Evolutionary conservation across 352 stramenopile species (phyloP), one percentile per base, ranked within the genome.

Genomic region (Blastocystis sp.): DNA sequence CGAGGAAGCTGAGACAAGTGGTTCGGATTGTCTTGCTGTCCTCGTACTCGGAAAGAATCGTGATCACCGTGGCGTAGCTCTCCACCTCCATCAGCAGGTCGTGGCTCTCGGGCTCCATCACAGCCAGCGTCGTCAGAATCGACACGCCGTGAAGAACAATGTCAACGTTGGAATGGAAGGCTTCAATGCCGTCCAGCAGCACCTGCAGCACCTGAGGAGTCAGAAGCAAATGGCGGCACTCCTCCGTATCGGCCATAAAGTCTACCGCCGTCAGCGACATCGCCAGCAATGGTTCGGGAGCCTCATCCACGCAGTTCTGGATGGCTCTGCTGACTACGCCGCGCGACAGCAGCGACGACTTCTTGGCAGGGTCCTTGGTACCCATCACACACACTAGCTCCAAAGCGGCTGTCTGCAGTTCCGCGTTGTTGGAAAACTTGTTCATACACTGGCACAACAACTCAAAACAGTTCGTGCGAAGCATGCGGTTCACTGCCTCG

Each of bases 381-480:
- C 44, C 69, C 40, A 81, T 61, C 48, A 81, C 46, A 44, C 69
- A 81, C 18, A 81, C 44, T 21, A 81, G 53, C 53, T 63, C 40
- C 69, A 81, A 16, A 46, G 69, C 32, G 29, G 69, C 69, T 11
- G 69, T 81, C 69, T 81, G 69, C 46, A 81, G 53, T 51, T 81
- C 69, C 24, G 48, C 69, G 46, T 81, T 81, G 27, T 81, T 81
- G n/a, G 44, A 32, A 44, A 49, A 81, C 69, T 64, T 81, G 69
- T 42, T 81, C 69, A 81, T 81, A 51, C 69, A 81, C 48, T 81
- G 69, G 32, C 69, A 81, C 8, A 81, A 24, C 49, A 81, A 42
- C n/a, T 81, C 69, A 29, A 81, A 81, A 29, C 69, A 81, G 69
- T 81, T 81, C 46, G 69, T 63, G n/a, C 69, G 69, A 4, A 81